Conservation (phyloP, 345 rosid genomes). For the Stellera chamaejasme region DNA sequence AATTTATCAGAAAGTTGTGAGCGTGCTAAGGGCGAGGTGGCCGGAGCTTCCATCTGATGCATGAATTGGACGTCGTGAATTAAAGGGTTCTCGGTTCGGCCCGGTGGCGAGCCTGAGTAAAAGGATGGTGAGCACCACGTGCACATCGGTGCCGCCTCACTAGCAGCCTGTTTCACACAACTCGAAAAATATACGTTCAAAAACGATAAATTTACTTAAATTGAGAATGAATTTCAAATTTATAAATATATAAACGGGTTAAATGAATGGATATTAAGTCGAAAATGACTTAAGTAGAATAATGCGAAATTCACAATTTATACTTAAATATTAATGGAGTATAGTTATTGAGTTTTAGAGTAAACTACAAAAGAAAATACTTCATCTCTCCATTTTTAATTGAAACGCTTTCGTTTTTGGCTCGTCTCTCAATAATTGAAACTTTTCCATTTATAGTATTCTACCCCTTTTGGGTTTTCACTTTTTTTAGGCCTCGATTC, state of each 20-base stretch:
- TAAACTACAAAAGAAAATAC: neutral
- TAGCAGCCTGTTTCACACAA: constrained; percentile 18
- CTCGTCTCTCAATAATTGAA: no score
- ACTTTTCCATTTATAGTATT: no score
- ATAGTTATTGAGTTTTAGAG: neutral
- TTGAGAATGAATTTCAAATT: no score
- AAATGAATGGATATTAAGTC: neutral
- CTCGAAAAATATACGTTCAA: neutral
- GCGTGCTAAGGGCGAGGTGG: constrained; percentile 47
- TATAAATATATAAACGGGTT: no score
- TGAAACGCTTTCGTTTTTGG: no score
- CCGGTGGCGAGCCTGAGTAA: constrained; percentile 70
- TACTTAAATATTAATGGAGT: no score
- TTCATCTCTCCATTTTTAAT: neutral
- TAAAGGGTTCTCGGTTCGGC: constrained; percentile 66
- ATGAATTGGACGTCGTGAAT: constrained; percentile 58
- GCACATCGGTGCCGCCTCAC: constrained; percentile 27
- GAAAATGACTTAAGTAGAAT: neutral
- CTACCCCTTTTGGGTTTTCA: no score
- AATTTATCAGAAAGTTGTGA: constrained; percentile 41
- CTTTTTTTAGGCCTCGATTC: no score
- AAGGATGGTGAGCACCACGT: constrained; percentile 33
- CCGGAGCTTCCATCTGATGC: constrained; percentile 44
- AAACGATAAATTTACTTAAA: no score
- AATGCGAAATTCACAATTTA: no score